Conservation (phyloP, 768 basidiomycete species). For the Mycena vitilis region DNA sequence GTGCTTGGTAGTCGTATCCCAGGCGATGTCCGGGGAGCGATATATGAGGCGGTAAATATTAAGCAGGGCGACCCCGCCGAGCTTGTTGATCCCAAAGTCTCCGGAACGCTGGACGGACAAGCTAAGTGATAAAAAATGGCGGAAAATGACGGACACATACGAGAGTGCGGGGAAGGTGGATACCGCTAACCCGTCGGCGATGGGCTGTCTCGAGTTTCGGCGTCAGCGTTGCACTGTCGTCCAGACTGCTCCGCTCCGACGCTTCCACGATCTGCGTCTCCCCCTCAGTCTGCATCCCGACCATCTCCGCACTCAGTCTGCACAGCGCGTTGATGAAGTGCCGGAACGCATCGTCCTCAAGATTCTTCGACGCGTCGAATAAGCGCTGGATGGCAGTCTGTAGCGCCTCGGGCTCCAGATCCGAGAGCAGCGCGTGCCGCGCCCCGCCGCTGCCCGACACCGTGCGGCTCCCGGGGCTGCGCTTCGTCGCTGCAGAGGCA, state of each 20-base stretch:
- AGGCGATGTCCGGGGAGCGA: constrained; percentile 84
- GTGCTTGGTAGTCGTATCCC: constrained; percentile 85
- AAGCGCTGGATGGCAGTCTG: constrained; percentile 81
- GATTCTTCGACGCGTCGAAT: constrained; percentile 86
- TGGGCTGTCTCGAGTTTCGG: constrained; percentile 59
- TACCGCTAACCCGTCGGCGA: constrained; percentile 86
- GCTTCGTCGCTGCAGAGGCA: constrained; percentile 47
- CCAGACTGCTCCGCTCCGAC: constrained; percentile 49
- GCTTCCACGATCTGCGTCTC: constrained; percentile 45
- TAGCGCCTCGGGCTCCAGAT: constrained; percentile 82
- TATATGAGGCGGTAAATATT: constrained; percentile 92
- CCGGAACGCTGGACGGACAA: constrained; percentile 73
- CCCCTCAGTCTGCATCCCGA: constrained; percentile 81
- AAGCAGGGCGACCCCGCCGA: constrained; percentile 81
- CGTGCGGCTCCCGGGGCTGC: constrained; percentile 53
- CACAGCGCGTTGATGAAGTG: constrained; percentile 84
- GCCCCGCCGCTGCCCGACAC: constrained; percentile 49
- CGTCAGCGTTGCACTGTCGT: constrained; percentile 54
- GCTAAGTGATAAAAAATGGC: not conserved
- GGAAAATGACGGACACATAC: constrained; percentile 54
- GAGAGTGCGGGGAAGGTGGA: constrained; percentile 83
- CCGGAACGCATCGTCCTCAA: constrained; percentile 86
- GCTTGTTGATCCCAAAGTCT: constrained; percentile 92
- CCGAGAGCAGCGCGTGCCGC: constrained; percentile 73
- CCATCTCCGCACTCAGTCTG: constrained; percentile 91